Base-by-base conservation (phyloP, 2,329 filamentous ascomycete species). In the Aspergillus alliaceus region DNA sequence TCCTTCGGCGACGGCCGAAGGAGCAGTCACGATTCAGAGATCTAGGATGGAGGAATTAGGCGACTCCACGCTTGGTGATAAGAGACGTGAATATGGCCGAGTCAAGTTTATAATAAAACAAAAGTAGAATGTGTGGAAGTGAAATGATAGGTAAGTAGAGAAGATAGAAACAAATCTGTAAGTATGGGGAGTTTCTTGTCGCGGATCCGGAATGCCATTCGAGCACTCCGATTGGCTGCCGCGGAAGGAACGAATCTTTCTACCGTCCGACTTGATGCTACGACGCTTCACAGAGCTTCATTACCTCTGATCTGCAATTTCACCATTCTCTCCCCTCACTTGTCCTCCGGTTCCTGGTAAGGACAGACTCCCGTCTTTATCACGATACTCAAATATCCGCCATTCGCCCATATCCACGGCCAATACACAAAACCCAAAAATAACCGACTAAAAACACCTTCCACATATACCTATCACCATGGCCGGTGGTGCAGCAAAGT, bases 401-500 rank as follows among this genome's bases (percentile, higher is more conserved):
- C 51, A 9, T 4, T 22, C 15, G 18, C 39, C 32, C 12, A 25
- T 27, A 14, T 2, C 29, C 22, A 42, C 37, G 44, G 32, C 47
- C 31, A 46, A 5, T 29, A 5, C 27, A 32, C 25, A 29, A 15
- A 47, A 27, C 12, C 31, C 8, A 22, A 42, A 58, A 31, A 42
- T 42, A 40, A 44, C 52, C 37, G 42, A 8, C 25, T 49, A 35
- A 47, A 46, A 47, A 47, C 39, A 44, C 29, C 51, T 51, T 37
- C 40, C 14, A 35, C 50, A 51, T 48, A 44, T 25, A 31, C 47
- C 50, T 32, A 51, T 54, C 63, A 77, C 61, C 63, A 96, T 97
- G 93, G 92, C 91, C 64, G 92, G 92, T 69, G 91, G 90, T 65
- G 82, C 86, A 64, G 84, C 91, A 75, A 96, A 92, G 80, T 96